Base-by-base conservation (phyloP, 805 yeast species). In the Candida oleophila region DNA sequence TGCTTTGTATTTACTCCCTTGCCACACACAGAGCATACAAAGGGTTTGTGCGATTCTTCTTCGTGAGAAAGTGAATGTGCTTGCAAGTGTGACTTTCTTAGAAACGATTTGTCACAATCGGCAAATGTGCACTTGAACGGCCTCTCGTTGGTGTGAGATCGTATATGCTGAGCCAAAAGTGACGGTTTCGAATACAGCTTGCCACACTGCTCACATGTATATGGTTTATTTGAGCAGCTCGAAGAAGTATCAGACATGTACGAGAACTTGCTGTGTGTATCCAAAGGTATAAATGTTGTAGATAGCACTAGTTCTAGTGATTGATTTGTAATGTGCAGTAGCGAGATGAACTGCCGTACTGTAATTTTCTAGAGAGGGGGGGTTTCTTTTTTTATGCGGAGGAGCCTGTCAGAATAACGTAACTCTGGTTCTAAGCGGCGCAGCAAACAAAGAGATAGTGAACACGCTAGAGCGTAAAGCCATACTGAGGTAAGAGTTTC, bases 141-240 rank as follows among this genome's bases (percentile, higher is more conserved):
- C 49, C 95, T 76, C 52, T 87, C 92, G 51, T 81, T 79, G 3
- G 89, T 80, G 63, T 90, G 97, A 1, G 90, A 74, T 53, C 90
- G 74, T 61, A 75, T 68, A 64, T 90, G 99, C 56, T 89, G 96
- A 32, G 84, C 87, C 43, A 94, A 69, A 9, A 89, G 71, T 1
- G 95, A 83, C 0, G 97, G 97, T 42, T 92, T 74, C 4, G 86
- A 70, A 57, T 89, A 92, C 1, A 87, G 77, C 62, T 89, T 92
- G 25, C 67, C 77, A 58, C 98, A 94, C 2, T 78, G 84, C 16
- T 74, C 77, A 62, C 98, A 92, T 11, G 62, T 57, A 59, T 85
- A 85, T 0, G 79, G 76, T 43, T 90, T 69, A 5, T 57, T 45
- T 1, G 76, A 69, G 9, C 77, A 64, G 3, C 75, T 61, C 1